Base-by-base conservation (phyloP, 768 basidiomycete species). In the Mycena indigotica region DNA sequence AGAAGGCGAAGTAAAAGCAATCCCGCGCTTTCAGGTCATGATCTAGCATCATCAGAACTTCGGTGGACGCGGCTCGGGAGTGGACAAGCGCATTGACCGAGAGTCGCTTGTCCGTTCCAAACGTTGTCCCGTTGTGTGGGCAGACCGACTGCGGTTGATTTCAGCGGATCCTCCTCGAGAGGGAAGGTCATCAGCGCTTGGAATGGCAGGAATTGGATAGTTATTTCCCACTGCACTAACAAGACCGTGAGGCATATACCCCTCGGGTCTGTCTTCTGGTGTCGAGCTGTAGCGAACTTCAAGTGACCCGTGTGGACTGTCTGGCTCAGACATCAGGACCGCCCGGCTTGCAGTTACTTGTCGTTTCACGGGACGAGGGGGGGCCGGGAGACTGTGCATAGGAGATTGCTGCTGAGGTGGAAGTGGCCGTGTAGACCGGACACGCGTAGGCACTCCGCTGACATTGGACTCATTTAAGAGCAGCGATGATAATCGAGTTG, bases 381-480 rank as follows among this genome's bases (percentile, higher is more conserved):
- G 73, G 23, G 72, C 70, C 32, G 76, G 72, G 28, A 78, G 71
- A 26, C 77, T 71, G 25, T 49, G 60, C 16, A 66, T 24, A 0
- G 72, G 70, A 17, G 52, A 16, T 17, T 59, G 52, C 28, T 50
- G 48, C 13, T 26, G 50, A 26, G 58, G 53, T 23, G 49, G 35
- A 39, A 65, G 49, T 38, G 26, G 21, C 44, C 60, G 53, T 5
- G 56, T 19, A 46, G 65, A 50, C 52, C 57, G 16, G 41, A 50
- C 53, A 48, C 55, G 52, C 25, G 28, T 50, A 25, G 53, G 52
- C n/a, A 56, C 28, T 44, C 53, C 39, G 55, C 53, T 56, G 50
- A 58, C 53, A 16, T 23, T 19, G 25, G 61, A 55, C 52, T 59
- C 52, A 29, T 63, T 59, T 10, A 60, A 28, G 21, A 63, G 55